These are phyloP conservation scores for Periconia sp. DNA, from an alignment of 2,329 filamentous ascomycete species.

Conservation along the genomic window DNA sequence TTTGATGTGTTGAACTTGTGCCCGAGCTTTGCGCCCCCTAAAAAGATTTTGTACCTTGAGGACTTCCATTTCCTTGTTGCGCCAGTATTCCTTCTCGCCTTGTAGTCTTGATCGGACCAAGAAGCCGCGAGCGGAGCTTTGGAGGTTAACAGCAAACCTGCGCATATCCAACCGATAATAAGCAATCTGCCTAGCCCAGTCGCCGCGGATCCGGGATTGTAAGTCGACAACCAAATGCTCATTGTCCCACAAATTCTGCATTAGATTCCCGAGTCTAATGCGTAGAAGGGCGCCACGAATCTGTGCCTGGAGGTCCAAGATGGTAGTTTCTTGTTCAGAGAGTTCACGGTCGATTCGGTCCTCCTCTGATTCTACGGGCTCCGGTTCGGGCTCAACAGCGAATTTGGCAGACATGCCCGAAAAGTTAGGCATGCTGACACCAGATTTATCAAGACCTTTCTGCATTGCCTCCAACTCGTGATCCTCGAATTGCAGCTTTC, in stretches of 20 bases:
- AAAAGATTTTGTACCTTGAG: constrained; percentile 81
- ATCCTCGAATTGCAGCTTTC: constrained; percentile 95
- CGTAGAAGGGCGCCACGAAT: constrained; percentile 78
- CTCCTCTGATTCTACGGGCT: constrained; percentile 81
- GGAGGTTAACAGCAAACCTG: constrained; percentile 74
- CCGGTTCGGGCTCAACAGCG: constrained; percentile 78
- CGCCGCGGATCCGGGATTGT: constrained; percentile 83
- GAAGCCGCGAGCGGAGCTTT: constrained; percentile 77
- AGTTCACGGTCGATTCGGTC: constrained; percentile 83
- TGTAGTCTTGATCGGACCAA: constrained; percentile 67
- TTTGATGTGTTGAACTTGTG: constrained; percentile 50
- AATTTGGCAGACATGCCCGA: constrained; percentile 97
- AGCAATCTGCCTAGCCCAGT: constrained; percentile 81
- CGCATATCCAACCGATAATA: constrained; percentile 83
- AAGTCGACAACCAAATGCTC: constrained; percentile 79
- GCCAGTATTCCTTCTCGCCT: constrained; percentile 68
- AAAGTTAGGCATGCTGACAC: constrained; percentile 95
- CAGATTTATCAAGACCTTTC: constrained; percentile 93
- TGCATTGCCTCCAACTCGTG: constrained; percentile 97
- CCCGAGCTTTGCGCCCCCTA: constrained; percentile 62
- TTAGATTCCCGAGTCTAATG: constrained; percentile 74
- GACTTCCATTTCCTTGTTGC: constrained; percentile 70
- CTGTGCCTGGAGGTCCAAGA: constrained; percentile 84
- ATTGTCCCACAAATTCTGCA: constrained; percentile 87
- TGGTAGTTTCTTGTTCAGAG: constrained; percentile 69